A percentile compares a stretch with the other conserved stretches of the same genome.
Conservation (phyloP, 139 green algal species). For the Tetradesmus lagerheimii region DNA sequence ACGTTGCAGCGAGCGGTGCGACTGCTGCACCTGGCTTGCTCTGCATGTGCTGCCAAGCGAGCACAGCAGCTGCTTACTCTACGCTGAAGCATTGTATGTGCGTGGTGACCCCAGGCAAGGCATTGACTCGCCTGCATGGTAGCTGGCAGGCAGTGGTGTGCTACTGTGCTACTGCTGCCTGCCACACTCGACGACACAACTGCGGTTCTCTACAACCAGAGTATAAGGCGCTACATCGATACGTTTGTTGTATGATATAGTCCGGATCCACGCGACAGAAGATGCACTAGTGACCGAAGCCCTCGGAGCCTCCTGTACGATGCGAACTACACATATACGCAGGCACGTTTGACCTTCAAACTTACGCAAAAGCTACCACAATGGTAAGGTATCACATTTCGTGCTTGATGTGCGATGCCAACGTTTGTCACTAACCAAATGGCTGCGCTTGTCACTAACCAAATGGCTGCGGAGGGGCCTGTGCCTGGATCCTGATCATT, state of each 20-base stretch:
- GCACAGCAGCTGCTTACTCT: not conserved
- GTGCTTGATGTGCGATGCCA: not conserved
- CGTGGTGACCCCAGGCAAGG: not conserved
- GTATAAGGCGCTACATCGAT: not conserved
- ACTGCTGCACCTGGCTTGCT: conserved; percentile 1
- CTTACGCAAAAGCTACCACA: no score
- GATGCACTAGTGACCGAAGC: not conserved
- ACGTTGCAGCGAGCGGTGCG: not conserved
- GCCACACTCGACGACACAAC: not conserved
- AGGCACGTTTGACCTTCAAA: not conserved
- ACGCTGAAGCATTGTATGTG: not conserved
- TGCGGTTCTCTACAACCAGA: not conserved
- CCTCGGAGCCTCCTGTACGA: not conserved
- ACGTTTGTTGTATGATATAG: not conserved
- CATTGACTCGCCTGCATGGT: not conserved
- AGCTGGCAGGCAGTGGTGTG: not conserved
- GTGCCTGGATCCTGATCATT: no score
- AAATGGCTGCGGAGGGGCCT: not conserved
- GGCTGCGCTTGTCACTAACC: conserved; percentile 3
- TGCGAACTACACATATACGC: not conserved
- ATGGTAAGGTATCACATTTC: no score
- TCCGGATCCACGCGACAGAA: not conserved
- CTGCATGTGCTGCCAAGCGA: conserved; percentile 1
- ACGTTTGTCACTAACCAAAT: conserved; percentile 9
- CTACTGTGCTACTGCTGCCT: not conserved